phyloP scores from a whole-genome alignment of 1,284 basidiomycete species.

The Butyriboletus appendiculatus region DNA sequence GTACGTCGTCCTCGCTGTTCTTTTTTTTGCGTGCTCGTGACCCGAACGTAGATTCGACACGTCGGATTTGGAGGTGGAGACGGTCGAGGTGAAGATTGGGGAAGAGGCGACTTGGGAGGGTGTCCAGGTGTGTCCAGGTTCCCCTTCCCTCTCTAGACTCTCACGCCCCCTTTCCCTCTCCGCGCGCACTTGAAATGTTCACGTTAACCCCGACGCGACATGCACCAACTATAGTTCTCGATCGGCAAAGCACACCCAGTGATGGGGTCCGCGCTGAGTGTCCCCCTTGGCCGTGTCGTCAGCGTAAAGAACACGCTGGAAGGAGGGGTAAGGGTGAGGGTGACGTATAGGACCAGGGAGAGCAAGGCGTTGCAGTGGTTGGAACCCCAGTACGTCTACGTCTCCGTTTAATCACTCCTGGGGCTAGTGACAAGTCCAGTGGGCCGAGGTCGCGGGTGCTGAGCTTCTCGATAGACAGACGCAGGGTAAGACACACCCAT shows the following conservation, averaged over 20 bases:
- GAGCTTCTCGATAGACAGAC: conserved; percentile 66
- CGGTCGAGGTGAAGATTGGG: conserved; percentile 46
- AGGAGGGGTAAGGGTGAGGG: conserved; percentile 53
- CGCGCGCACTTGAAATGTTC: background rate
- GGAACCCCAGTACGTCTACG: conserved; percentile 65
- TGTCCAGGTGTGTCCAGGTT: conserved; percentile 3
- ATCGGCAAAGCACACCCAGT: conserved; percentile 58
- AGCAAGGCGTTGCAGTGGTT: conserved; percentile 94
- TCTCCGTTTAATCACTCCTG: background rate
- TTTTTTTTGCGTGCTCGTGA: background rate
- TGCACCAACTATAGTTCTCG: conserved; percentile 42
- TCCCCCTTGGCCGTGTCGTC: conserved; percentile 48
- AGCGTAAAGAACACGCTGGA: conserved; percentile 32
- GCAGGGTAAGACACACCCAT: conserved; percentile 83
- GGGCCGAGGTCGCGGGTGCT: background rate
- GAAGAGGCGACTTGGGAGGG: conserved; percentile 40
- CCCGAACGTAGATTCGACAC: conserved; percentile 69
- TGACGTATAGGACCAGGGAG: conserved; percentile 74
- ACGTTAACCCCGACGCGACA: too few relatives aligned
- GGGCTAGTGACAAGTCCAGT: background rate
- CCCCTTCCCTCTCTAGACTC: too few relatives aligned
- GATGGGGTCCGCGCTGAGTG: conserved; percentile 70
- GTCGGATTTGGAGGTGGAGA: conserved; percentile 65
- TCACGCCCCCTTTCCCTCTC: too few relatives aligned
- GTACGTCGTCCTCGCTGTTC: conserved; percentile 37